Base-by-base conservation (phyloP, 2,329 filamentous ascomycete genomes). In the Alternaria arbusti region DNA sequence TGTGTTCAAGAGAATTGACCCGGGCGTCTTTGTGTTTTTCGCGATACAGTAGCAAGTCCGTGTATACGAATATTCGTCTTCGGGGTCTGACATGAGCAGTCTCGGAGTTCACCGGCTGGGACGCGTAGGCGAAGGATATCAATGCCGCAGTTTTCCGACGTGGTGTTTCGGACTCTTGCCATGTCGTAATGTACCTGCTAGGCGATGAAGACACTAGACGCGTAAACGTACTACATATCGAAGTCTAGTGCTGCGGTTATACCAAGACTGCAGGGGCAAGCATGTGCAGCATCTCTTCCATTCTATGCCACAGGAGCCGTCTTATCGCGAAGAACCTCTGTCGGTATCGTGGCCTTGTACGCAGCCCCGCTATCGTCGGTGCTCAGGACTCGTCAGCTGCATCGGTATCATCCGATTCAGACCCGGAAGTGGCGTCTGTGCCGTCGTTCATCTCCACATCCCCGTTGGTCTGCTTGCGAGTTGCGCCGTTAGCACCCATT, bases 381-480 rank as follows among this genome's bases (percentile, higher is more conserved):
- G 57, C 23, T 67, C 52, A 67, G 32, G 62, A 51, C 59, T 65
- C 59, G 28, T 70, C 60, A 47, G 63, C 59, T 25, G 49, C 63
- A 55, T 59, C 57, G 44, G 17, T 51, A 51, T 67, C 65, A 26
- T 68, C 64, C 47, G 62, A 71, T 49, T 68, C 72, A 52, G 69
- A 68, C 50, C 69, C 72, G 51, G 69, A 68, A 36, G 60, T 60
- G 54, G 59, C 61, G 43, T 69, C 66, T 46, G 59, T 65, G 40
- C 57, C 57, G 46, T 72, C 67, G 46, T 67, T 74, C 74, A 77
- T 77, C 54, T 77, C 74, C 70, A 78, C 73, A 63, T 79, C 71
- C 25, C 61, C 67, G 50, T 65, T 59, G 46, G 54, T 57, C 28
- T 44, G 52, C 45, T 58, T 26, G 23, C 52, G 54, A 23, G 45